These are phyloP conservation scores for Wickerhamomyces queroliae DNA, from an alignment of 805 yeast species.

Conservation along the genomic window DNA sequence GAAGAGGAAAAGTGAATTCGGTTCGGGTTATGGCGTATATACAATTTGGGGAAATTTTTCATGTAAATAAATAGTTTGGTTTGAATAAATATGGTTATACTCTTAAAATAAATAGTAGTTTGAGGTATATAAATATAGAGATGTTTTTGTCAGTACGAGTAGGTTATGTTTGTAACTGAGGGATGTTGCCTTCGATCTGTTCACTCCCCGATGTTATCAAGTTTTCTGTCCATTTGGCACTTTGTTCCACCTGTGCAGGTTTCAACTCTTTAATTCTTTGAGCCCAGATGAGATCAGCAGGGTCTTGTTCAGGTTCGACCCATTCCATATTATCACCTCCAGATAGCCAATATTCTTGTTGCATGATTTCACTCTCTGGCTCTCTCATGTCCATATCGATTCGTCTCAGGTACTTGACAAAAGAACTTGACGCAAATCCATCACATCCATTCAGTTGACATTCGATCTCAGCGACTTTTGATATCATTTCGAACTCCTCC, in stretches of 20 bases:
- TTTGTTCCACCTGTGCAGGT: conserved; percentile 9
- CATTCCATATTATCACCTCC: conserved; percentile 86
- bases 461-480: conserved; percentile 62
- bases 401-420: conserved; percentile 6
- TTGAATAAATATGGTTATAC: no score
- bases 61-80: no score
- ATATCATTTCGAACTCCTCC: conserved; percentile 63
- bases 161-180: not conserved
- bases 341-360: conserved; percentile 83
- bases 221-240: conserved; percentile 17
- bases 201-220: conserved; percentile 9
- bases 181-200: no score
- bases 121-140: no score
- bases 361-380: conserved; percentile 58
- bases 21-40: no score
- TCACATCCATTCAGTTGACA: conserved; percentile 13
- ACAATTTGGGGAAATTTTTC: no score
- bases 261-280: conserved; percentile 7
- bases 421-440: conserved; percentile 12
- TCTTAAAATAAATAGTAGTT: no score
- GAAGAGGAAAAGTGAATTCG: not conserved
- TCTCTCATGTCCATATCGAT: conserved; percentile 22
- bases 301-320: conserved; percentile 89
- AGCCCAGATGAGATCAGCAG: conserved; percentile 50
- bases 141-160: not conserved